Percentiles rank a stretch among this genome's conserved stretches.
These are phyloP conservation scores for Sclerotinia subarctica DNA, from an alignment of 2,329 filamentous ascomycete species.

Conservation along the genomic window DNA sequence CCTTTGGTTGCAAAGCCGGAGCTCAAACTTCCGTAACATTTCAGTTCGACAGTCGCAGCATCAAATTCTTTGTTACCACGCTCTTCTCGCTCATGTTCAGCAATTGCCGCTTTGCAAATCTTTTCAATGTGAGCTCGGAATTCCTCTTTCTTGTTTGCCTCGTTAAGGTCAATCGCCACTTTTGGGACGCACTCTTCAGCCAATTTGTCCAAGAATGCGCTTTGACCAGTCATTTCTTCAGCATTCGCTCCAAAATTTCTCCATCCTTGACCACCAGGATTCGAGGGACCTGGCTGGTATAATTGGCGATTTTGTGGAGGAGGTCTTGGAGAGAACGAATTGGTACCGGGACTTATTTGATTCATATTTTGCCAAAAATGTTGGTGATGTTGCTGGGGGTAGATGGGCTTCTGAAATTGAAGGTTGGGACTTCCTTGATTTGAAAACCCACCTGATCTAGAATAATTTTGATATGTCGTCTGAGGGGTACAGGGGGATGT, in stretches of 20 bases:
- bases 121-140: slow-evolving; percentile 65
- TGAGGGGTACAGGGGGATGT: slow-evolving; percentile 28
- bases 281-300: slow-evolving; percentile 32
- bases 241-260: slow-evolving; percentile 23
- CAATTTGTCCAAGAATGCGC: slow-evolving; percentile 48
- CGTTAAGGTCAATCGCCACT: slow-evolving; percentile 57
- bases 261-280: slow-evolving; percentile 23
- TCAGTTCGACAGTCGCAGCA: slow-evolving; percentile 59
- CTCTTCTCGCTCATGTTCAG: slow-evolving; percentile 48
- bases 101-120: slow-evolving; percentile 60
- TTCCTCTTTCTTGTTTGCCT: slow-evolving; percentile 66
- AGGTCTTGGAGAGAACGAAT: slow-evolving; percentile 20
- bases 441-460: slow-evolving; percentile 37
- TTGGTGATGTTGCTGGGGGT: slow-evolving; percentile 17
- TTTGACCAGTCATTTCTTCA: slow-evolving; percentile 51
- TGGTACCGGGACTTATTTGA: slow-evolving; percentile 4
- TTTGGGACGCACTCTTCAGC: slow-evolving; percentile 39
- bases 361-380: slow-evolving; percentile 18
- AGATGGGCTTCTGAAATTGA: slow-evolving; percentile 22
- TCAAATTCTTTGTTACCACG: slow-evolving; percentile 47
- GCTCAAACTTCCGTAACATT: slow-evolving; percentile 77
- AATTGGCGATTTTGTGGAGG: slow-evolving; percentile 35
- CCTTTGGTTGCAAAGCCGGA: slow-evolving; percentile 83
- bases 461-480: slow-evolving; percentile 25
- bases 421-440: slow-evolving; percentile 26